Evolutionary conservation across 2,329 filamentous ascomycete genomes (phyloP), one percentile per base, ranked within the genome.

Genomic region (Nigrospora oryzae): DNA sequence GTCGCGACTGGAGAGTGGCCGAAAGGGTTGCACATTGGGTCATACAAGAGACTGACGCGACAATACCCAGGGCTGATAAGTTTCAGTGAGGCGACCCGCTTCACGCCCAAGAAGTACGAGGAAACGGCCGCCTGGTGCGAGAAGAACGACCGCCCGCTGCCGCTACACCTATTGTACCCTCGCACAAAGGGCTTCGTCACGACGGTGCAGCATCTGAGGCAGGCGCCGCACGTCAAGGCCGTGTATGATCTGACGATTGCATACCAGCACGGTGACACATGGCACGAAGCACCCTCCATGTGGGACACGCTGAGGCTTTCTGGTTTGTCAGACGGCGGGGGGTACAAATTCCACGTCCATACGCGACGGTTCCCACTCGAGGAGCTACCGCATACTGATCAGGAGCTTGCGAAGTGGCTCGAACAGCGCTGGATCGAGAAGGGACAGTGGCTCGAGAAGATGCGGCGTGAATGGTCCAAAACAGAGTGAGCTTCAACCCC

Each of bases 81-180:
- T 53, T 83, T 78, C 66, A 79, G 75, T 54, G 79, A 83, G 63
- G 74, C 73, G n/a, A 81, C 77, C 10, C 70, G 79, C 49, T 81
- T 71, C 57, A 81, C 75, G 3, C 63, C 64, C 1, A 55, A 63
- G 45, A 82, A 81, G 58, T 71, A 75, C 51, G 61, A 65, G 38
- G 66, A 73, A 49, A 71, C 76, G 1, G 65, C 65, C 46, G 55
- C 58, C 7, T 81, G 74, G 71, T 81, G 77, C 60, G 65, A 66
- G 44, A 62, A 64, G 48, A 69, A 73, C 51, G 56, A 65, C 49
- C 70, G 69, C 39, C 68, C 70, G 2, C 66, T 78, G 49, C 77
- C 75, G 7, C 66, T 68, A 58, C 74, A 83, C 58, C 67, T 79
- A 12, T 67, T 83, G 15, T 81, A 80, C 52, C 77, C 77, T 17